These are phyloP conservation scores for Xylaria sp. DNA, from an alignment of 2,329 filamentous ascomycete genomes.

Conservation along the genomic window DNA sequence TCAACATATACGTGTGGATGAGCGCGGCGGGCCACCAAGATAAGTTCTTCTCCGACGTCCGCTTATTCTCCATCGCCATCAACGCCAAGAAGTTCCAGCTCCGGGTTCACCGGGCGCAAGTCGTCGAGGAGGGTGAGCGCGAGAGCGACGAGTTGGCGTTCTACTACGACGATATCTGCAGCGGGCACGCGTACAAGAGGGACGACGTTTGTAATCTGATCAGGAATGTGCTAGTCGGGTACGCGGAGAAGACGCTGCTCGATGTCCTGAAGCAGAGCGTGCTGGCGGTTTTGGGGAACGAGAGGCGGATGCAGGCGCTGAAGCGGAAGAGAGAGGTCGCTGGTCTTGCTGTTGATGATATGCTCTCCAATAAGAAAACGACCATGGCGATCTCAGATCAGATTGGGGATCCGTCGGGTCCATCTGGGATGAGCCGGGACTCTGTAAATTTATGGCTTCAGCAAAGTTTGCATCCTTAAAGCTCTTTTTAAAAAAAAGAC, in stretches of 20 bases:
- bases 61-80: conserved; percentile 18
- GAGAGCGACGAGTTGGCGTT: not conserved
- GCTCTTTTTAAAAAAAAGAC: too few relatives aligned
- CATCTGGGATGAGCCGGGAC: conserved; percentile 8
- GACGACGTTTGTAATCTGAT: conserved; percentile 6
- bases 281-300: not conserved
- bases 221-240: conserved; percentile 1
- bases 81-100: not conserved
- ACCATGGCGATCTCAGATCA: not conserved
- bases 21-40: not conserved
- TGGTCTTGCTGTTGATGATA: not conserved
- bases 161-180: conserved; percentile 9
- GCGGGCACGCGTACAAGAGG: not conserved
- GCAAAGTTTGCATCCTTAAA: too few relatives aligned
- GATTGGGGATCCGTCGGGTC: not conserved
- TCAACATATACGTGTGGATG: conserved; percentile 19
- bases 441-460: too few relatives aligned
- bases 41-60: conserved; percentile 11
- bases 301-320: conserved; percentile 1
- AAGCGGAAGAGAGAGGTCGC: conserved; percentile 15
- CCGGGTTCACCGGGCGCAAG: not conserved
- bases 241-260: conserved; percentile 8
- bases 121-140: not conserved
- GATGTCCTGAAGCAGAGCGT: conserved; percentile 9
- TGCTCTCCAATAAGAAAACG: not conserved